Percentiles rank a stretch among this genome's conserved stretches.
phyloP scores from a whole-genome alignment of 2,329 filamentous ascomycete genomes.

The Penicillium brasilianum region DNA sequence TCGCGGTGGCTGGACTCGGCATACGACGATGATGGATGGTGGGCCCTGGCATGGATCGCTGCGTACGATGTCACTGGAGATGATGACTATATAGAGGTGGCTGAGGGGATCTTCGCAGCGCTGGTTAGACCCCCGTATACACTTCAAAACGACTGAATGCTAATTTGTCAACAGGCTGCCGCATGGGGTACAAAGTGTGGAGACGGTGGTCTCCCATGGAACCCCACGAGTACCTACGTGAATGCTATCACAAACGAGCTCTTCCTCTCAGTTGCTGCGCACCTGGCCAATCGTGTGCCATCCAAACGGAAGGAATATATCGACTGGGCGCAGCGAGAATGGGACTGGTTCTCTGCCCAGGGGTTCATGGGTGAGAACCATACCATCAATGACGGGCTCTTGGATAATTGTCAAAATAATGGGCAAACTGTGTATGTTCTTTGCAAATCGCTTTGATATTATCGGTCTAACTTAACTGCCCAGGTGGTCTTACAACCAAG shows the following conservation, averaged over 20 bases:
- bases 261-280: slow-evolving; percentile 60
- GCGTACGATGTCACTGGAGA: slow-evolving; percentile 58
- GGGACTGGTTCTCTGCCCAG: slow-evolving; percentile 57
- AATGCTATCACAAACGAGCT: slow-evolving; percentile 64
- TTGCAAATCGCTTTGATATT: not conserved
- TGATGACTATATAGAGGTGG: slow-evolving; percentile 52
- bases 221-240: slow-evolving; percentile 51
- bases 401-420: slow-evolving; percentile 57
- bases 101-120: slow-evolving; percentile 55
- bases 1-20: slow-evolving; percentile 36
- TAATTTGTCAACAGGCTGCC: slow-evolving; percentile 32
- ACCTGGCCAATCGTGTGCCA: slow-evolving; percentile 57
- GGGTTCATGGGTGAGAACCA: slow-evolving; percentile 55
- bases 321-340: slow-evolving; percentile 53
- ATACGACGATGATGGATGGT: slow-evolving; percentile 61
- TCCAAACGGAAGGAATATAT: slow-evolving; percentile 47
- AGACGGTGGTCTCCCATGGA: slow-evolving; percentile 57
- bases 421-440: slow-evolving; percentile 37
- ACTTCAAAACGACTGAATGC: not conserved
- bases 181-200: slow-evolving; percentile 51
- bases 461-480: not conserved
- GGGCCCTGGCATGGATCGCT: slow-evolving; percentile 60
- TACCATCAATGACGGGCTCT: slow-evolving; percentile 61
- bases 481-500: slow-evolving; percentile 64
- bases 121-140: slow-evolving; percentile 39